Evolutionary conservation across 1,284 basidiomycete species (phyloP).

Genomic region (Earliella scabrosa): DNA sequence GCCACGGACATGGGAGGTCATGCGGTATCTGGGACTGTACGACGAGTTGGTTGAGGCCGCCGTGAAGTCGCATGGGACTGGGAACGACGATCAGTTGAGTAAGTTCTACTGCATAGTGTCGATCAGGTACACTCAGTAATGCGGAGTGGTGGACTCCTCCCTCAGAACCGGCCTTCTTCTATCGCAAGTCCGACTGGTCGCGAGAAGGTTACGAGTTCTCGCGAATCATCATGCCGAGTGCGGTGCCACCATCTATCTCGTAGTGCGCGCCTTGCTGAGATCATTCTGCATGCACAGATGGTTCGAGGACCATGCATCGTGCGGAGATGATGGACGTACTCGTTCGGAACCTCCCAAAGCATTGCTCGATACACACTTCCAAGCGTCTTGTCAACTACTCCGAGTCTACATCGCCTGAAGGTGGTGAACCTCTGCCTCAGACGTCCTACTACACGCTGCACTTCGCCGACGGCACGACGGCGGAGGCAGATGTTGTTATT

Average conservation of each 20-base stretch:
- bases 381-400: conserved; percentile 36
- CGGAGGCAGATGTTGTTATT: conserved; percentile 25
- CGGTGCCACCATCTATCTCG: background rate
- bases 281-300: conserved; percentile 28
- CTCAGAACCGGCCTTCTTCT: conserved; percentile 21
- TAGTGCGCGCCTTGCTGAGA: background rate
- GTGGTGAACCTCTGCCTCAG: too few species aligned
- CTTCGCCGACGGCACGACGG: conserved; percentile 25
- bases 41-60: conserved; percentile 33
- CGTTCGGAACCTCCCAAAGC: conserved; percentile 32
- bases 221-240: conserved; percentile 20
- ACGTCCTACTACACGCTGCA: conserved; percentile 19
- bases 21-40: conserved; percentile 40
- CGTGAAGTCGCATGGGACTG: conserved; percentile 8
- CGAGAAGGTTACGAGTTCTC: conserved; percentile 21
- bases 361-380: conserved; percentile 39
- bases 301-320: conserved; percentile 38
- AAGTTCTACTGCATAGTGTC: too few species aligned
- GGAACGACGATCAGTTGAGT: background rate
- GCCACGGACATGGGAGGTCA: conserved; percentile 44
- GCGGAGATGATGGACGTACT: conserved; percentile 40
- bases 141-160: too few species aligned
- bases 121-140: too few species aligned
- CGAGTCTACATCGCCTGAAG: background rate
- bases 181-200: conserved; percentile 23